Evolutionary conservation across 23 red algal species (phyloP), one percentile per base, ranked within the genome.

Genomic region (Cyanidioschyzon merolae): DNA sequence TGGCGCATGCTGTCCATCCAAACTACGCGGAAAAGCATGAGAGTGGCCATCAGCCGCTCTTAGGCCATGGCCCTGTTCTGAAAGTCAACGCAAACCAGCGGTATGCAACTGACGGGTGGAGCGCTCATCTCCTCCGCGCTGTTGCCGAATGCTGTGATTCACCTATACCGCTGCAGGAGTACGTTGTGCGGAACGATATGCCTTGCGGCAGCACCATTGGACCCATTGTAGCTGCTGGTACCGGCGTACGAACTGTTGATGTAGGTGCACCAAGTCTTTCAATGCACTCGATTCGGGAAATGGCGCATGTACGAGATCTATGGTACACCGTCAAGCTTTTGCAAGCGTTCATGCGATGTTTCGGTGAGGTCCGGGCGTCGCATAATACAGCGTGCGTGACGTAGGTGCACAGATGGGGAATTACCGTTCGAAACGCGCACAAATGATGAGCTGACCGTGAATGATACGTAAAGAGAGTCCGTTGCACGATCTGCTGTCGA

Each of bases 81-180:
- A 93, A 93, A 68, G 84, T 84, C 24, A 93, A 93, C 84, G 77
- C 76, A 26, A 93, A 93, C 75, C 90, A 93, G 79, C 84, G 90
- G 18, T 93, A 93, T 74, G 90, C 90, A 0, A 93, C 90, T 15
- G 59, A 58, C 0, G 90, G 77, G 26, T 50, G 74, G 7, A 79
- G 79, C 16, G 90, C 84, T 21, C 59, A 80, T 2, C 27, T 88
- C 24, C 59, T 93, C 1, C 84, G 76, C 76, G 37, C 1, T 0
- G 31, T 37, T 90, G 59, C 87, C 76, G 57, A 57, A 2, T 15
- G 16, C 59, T n/a, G 68, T 63, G 59, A 35, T 17, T 18, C 1
- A 2, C 1, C 29, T 1, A 59, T 63, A 32, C 75, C 40, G 26
- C 18, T 86, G 38, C 83, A 86, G 83, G 85, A 88, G 57, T 95